A percentile compares a stretch with the other conserved stretches of the same genome.
Conservation (phyloP, 1,284 basidiomycete genomes). For the Ustilago cynodontis region DNA sequence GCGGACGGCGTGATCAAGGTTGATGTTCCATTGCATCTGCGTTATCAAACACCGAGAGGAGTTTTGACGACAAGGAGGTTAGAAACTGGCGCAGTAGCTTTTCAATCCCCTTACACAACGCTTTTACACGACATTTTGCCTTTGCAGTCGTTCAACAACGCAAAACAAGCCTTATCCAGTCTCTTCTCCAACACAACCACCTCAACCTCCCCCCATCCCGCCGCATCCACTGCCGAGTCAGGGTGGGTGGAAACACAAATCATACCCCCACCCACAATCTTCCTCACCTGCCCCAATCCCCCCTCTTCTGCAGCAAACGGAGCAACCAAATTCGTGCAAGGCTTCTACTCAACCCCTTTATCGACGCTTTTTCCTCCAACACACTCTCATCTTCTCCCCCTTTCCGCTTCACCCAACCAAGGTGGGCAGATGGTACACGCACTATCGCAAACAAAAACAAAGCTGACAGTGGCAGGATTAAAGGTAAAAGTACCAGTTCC, state of each 20-base stretch:
- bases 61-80: background rate
- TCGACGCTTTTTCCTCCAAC: conserved; percentile 19
- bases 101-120: background rate
- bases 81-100: background rate
- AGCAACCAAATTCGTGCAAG: conserved; percentile 8
- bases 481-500: conserved; percentile 13
- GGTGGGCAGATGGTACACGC: background rate
- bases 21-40: conserved; percentile 22
- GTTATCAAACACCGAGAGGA: conserved; percentile 15
- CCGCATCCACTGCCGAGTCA: background rate
- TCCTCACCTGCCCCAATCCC: conserved; percentile 11
- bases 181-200: background rate
- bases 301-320: background rate
- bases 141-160: background rate
- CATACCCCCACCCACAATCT: conserved; percentile 8
- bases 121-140: conserved; percentile 9
- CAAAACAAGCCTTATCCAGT: background rate
- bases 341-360: conserved; percentile 9
- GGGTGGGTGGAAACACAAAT: background rate
- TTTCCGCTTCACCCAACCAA: background rate
- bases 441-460: background rate
- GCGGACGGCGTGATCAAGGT: conserved; percentile 5
- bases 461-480: background rate
- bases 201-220: background rate
- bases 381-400: conserved; percentile 17